phyloP scores from a whole-genome alignment of 257 asterid species.

The Paraleonurus japonicus region DNA sequence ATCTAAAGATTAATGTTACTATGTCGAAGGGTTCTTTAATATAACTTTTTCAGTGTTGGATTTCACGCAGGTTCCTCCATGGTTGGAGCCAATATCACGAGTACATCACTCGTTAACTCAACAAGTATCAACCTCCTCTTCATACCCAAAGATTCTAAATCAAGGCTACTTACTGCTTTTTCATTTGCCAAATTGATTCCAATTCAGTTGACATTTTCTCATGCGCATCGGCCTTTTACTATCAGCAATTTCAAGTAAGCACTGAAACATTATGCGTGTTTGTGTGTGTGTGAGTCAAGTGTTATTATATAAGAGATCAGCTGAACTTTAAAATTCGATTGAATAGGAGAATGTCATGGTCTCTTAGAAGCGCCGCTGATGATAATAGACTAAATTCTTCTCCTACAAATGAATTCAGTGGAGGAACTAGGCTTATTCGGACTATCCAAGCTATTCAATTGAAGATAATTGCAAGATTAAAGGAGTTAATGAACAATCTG shows the following conservation, averaged over 20 bases:
- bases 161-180: slow-evolving; percentile 21
- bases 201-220: slow-evolving; percentile 23
- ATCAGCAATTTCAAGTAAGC: slow-evolving; percentile 32
- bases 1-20: not conserved
- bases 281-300: not conserved
- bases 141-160: slow-evolving; percentile 11
- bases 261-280: not conserved
- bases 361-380: slow-evolving; percentile 67
- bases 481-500: slow-evolving; percentile 59
- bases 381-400: slow-evolving; percentile 48
- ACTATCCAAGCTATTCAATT: slow-evolving; percentile 52
- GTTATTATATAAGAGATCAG: not conserved
- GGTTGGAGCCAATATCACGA: slow-evolving; percentile 27
- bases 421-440: slow-evolving; percentile 73
- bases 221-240: slow-evolving; percentile 18
- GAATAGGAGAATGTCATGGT: slow-evolving; percentile 55
- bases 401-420: slow-evolving; percentile 37
- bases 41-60: not conserved
- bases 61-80: slow-evolving; percentile 25
- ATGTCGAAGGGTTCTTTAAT: not conserved
- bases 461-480: slow-evolving; percentile 45
- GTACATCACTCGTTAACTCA: slow-evolving; percentile 24
- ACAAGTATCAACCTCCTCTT: slow-evolving; percentile 20
- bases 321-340: slow-evolving; percentile 15
- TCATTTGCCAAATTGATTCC: slow-evolving; percentile 27